Evolutionary conservation across 345 rosid species (phyloP).

Genomic region (Corchorus olitorius): DNA sequence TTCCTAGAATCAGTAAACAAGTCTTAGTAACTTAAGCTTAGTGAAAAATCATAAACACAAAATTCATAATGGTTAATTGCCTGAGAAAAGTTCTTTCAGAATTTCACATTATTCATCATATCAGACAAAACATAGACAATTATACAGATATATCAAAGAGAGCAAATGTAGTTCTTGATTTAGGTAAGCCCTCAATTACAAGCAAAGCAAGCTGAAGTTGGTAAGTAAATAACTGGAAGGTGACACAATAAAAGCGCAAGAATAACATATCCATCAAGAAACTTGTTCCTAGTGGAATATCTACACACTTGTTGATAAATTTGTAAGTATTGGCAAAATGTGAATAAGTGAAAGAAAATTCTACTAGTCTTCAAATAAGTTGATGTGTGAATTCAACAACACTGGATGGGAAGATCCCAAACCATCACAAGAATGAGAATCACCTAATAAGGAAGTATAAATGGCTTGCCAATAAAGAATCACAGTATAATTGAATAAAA

Average conservation of each 20-base stretch:
- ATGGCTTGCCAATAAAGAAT: neutral
- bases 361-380: neutral
- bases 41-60: neutral
- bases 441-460: neutral
- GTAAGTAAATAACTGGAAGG: neutral
- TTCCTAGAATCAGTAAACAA: constrained; percentile 47
- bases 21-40: neutral
- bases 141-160: neutral
- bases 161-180: too few relatives aligned
- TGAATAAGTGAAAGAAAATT: neutral
- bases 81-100: neutral
- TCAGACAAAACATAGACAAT: neutral
- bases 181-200: too few relatives aligned
- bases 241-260: neutral
- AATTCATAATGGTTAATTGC: neutral
- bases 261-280: neutral
- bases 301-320: too few relatives aligned
- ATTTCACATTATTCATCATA: neutral
- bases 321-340: neutral
- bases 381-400: neutral
- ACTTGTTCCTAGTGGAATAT: neutral
- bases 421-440: constrained; percentile 7
- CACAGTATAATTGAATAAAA: neutral
- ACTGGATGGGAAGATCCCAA: neutral
- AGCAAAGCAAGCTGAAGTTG: too few relatives aligned